phyloP scores from a whole-genome alignment of 1,139 yeast species.

The Magnusiomyces ingens region DNA sequence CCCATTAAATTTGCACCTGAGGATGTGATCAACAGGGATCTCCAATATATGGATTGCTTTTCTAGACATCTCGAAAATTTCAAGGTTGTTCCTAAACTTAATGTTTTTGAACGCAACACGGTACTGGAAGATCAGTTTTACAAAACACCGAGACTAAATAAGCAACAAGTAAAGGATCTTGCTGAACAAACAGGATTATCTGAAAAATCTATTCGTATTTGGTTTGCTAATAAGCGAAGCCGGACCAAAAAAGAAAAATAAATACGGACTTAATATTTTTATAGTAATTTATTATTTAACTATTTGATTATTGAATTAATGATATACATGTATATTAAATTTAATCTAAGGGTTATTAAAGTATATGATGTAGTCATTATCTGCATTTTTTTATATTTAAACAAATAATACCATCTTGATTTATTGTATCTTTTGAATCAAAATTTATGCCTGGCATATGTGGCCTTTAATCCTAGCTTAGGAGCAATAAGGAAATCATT shows the following conservation, averaged over 20 bases:
- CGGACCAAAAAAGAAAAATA: constrained; percentile 1
- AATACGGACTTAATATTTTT: neutral
- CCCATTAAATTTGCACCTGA: no score
- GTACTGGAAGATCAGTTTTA: neutral
- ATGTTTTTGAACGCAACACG: neutral
- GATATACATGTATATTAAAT: no score
- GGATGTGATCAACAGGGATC: neutral
- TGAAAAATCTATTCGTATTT: constrained; percentile 2
- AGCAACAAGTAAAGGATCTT: neutral
- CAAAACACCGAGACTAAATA: neutral
- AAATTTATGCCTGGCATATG: no score
- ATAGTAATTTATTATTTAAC: no score
- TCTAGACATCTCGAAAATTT: neutral
- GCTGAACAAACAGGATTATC: neutral
- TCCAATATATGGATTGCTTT: neutral
- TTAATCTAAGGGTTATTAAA: no score
- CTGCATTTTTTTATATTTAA: no score
- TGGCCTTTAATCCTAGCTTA: no score
- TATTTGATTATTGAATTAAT: no score
- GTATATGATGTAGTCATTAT: no score
- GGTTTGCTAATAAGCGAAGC: constrained; percentile 5
- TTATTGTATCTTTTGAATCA: no score
- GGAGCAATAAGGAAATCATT: no score
- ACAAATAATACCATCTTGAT: no score
- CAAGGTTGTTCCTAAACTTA: neutral